Evolutionary conservation across 495 filamentous ascomycete species (phyloP), one percentile per base, ranked within the genome.

Genomic region (Aspergillus kassunensis): DNA sequence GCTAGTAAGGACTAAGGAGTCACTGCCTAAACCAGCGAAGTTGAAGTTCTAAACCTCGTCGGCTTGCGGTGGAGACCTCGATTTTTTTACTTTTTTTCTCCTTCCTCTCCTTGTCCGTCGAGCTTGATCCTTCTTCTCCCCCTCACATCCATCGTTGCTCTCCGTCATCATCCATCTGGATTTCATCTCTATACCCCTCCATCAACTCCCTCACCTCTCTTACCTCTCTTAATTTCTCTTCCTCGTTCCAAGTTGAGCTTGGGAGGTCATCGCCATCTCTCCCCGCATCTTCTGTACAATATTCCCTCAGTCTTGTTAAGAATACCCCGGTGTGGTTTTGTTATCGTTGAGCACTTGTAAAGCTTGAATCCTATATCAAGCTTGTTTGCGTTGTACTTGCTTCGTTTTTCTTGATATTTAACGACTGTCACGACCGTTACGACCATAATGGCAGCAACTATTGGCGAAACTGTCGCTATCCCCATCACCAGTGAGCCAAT

Each of bases 401-500:
- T 51, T 10, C 24, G 44, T 8, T 40, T 49, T 39, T 18, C 12
- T 31, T 57, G 19, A 51, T 39, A 34, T 55, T 50, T 64, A 44
- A 62, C 64, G 64, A 64, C 55, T 57, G 44, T 63, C 51, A 66
- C 64, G 61, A 64, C 44, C 27, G 41, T 57, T 39, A 55, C 37
- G 49, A 53, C 44, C 49, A 63, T 56, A 49, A 64, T 64, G 61
- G 57, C 57, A 23, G 46, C 54, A 42, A 30, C 53, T 43, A 36
- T 42, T 52, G 49, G 31, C 41, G 58, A 67, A 49, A 57, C 68
- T 15, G 68, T 81, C 16, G 80, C 70, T 44, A 77, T 90, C 58
- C 80, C 73, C 21, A 84, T 82, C 61, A 66, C 39, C 80, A 87
- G 44, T 85, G 82, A 5, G 40, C 66, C 2, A 79, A 18, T 49